Percentiles rank a stretch among this genome's conserved stretches.
These are phyloP conservation scores for Petunia hybrid DNA, from an alignment of 305 asterid species.

Conservation along the genomic window DNA sequence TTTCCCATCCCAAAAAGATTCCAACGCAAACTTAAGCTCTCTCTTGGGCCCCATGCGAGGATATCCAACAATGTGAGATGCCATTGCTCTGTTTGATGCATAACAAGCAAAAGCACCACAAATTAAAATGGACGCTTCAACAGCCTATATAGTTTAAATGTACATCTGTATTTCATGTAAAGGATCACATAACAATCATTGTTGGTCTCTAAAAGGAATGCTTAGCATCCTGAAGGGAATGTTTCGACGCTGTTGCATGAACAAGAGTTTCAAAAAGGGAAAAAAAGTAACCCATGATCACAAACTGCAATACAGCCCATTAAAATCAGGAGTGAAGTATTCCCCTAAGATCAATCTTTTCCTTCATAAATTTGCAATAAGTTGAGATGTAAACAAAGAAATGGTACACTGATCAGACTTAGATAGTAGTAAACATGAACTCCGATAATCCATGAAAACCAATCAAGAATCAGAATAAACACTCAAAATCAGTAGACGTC, in stretches of 20 bases:
- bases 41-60: conserved; percentile 70
- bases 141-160: conserved; percentile 9
- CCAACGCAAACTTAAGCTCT: conserved; percentile 66
- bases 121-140: not conserved
- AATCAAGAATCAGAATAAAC: conserved; percentile 3
- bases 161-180: conserved; percentile 13
- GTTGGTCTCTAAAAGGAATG: not conserved
- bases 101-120: conserved; percentile 29
- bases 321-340: too few species aligned
- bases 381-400: not conserved
- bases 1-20: conserved; percentile 71
- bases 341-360: not conserved
- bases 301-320: not conserved
- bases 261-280: not conserved
- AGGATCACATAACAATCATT: not conserved
- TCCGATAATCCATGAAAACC: not conserved
- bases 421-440: not conserved
- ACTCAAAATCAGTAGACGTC: not conserved
- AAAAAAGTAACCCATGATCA: not conserved
- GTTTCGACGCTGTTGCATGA: not conserved
- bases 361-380: not conserved
- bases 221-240: not conserved
- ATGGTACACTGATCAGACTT: not conserved
- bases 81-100: conserved; percentile 49
- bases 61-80: conserved; percentile 63